Conservation (phyloP, 345 rosid genomes). For the Gossypium raimondii region DNA sequence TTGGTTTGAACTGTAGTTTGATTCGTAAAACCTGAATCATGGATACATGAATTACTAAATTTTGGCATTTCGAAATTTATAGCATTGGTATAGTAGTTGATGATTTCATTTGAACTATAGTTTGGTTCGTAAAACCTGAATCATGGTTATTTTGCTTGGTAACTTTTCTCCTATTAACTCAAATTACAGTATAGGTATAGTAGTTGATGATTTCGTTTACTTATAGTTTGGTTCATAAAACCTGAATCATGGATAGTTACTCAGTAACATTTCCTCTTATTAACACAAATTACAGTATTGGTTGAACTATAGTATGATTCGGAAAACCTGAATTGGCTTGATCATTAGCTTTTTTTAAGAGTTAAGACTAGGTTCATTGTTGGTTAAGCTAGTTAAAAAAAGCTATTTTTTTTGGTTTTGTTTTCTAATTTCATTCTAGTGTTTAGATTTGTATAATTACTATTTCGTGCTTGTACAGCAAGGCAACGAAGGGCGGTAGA, state of each 20-base stretch:
- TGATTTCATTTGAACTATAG: background rate
- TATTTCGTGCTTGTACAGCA: constrained; percentile 48
- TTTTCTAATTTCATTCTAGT: background rate
- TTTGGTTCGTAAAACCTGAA: too few relatives aligned
- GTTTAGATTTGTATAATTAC: constrained; percentile 13
- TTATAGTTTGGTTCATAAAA: background rate
- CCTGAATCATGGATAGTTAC: constrained; percentile 74
- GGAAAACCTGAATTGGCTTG: background rate
- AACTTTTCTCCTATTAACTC: too few relatives aligned
- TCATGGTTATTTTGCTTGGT: too few relatives aligned
- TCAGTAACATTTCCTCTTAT: constrained; percentile 39
- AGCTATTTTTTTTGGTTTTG: background rate
- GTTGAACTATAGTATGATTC: background rate
- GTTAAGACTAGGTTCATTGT: background rate
- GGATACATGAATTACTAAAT: background rate
- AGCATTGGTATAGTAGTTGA: background rate
- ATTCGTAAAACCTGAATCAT: background rate
- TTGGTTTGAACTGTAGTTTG: background rate
- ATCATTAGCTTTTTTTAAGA: background rate
- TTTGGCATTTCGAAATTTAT: too few relatives aligned
- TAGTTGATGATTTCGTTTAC: too few relatives aligned
- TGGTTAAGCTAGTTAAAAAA: background rate
- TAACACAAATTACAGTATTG: background rate
- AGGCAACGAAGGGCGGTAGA: constrained; percentile 95
- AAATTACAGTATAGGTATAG: too few relatives aligned